Base-by-base conservation (phyloP, 345 rosid species). In the Citrus mangshanensis region DNA sequence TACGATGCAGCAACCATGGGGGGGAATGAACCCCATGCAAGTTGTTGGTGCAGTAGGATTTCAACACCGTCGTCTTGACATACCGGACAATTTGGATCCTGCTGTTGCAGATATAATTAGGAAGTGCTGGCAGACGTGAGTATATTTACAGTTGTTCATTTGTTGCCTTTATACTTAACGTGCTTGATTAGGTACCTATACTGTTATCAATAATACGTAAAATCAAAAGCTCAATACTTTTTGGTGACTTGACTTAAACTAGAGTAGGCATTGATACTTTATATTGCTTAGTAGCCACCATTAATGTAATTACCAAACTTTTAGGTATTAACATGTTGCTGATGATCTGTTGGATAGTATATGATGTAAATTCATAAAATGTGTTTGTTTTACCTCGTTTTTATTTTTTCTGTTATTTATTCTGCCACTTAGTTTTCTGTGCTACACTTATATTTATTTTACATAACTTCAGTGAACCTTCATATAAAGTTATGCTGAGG, bases 31-130 rank as follows among this genome's bases (percentile, higher is more conserved):
- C 79, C 93, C 99, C 16, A 95, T 95, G 98, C 98, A 95, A 84
- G 99, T 95, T n/a, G 99, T 95, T 46, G 98, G 99, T 27, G 99
- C 99, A 0, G 99, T 95, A 60, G 99, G 98, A 59, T 95, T 92
- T 83, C 99, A 95, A 81, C 99, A 95, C 80, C 93, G 99, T 7
- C 88, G 95, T 34, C 95, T 95, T 0, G 96, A 92, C 62, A 93
- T 95, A 78, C 98, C 99, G 2, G 86, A 88, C 55, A 72, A 72
- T 81, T 78, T 92, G 70, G 96, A 95, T 79, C 92, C 95, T 35
- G 77, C 81, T 12, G 70, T 95, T 68, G 93, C 97, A 0, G 95
- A 95, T 67, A 89, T 95, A 81, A 95, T 95, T 74, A 80, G 82
- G 81, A 76, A 86, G 72, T 93, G 98, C 85, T 95, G 98, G 99